Base-by-base conservation (phyloP, 139 green algal genomes). In the Limnomonas spitsbergensis region DNA sequence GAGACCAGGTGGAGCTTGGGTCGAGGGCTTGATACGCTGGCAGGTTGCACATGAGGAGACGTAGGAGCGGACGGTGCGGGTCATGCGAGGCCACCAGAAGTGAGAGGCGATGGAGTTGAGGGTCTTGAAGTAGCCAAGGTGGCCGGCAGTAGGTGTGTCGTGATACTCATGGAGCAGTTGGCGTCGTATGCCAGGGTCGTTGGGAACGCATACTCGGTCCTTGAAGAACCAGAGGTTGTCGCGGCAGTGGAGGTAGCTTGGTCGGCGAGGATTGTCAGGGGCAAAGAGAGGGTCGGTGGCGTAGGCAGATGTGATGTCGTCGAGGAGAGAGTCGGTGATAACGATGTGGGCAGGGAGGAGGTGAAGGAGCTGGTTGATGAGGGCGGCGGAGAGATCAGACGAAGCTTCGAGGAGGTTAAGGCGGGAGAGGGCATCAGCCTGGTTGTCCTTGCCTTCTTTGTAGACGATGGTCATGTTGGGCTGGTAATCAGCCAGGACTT, bases 371-470 rank as follows among this genome's bases (percentile, higher is more conserved):
- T 66, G 35, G 32, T n/a, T n/a, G n/a, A n/a, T n/a, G 32, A n/a
- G 24, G 34, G 2, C 4, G 24, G 69, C 34, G 7, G 34, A 14
- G 14, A 7, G 7, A 35, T 0, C 69, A 38, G 38, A 3, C 4
- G 69, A 40, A 38, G 32, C 14, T 20, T 72, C 39, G 31, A 61
- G 66, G 2, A 53, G 37, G n/a, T n/a, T n/a, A n/a, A 39, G 34
- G 14, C 77, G 68, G 35, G 77, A 83, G 26, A 88, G 38, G 67
- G 79, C 69, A 72, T 89, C 84, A 72, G 84, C 72, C 4, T 78
- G 36, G 68, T 89, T 84, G 6, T 42, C 39, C 34, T 70, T 80
- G 14, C 84, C 84, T 4, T 70, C 40, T 38, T 66, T 82, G 67
- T 89, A 87, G 0, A 24, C 24, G 67, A 82, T 84, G 32, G 67